Conservation (phyloP, 2,329 filamentous ascomycete species). For the Neocatenulostroma microsporum region DNA sequence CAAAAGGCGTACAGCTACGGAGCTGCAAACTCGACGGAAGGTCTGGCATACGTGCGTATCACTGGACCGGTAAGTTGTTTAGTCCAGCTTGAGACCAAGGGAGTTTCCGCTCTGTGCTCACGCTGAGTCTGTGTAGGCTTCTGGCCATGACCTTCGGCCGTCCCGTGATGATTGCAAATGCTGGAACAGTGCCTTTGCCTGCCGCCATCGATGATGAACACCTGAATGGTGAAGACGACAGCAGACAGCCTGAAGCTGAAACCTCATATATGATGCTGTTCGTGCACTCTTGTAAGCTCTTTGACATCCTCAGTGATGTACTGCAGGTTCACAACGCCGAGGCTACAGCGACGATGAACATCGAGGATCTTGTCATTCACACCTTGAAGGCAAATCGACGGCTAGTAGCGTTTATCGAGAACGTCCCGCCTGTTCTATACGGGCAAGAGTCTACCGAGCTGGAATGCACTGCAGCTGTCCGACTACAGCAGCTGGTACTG, state of each 20-base stretch:
- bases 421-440: too few relatives aligned
- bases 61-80: too few relatives aligned
- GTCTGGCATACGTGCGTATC: constrained; percentile 49
- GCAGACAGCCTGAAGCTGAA: constrained; percentile 29
- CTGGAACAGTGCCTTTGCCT: constrained; percentile 18
- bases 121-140: too few relatives aligned
- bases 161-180: constrained; percentile 23
- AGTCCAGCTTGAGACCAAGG: too few relatives aligned
- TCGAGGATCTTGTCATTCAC: background rate
- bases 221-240: constrained; percentile 41
- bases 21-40: constrained; percentile 59
- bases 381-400: background rate
- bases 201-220: constrained; percentile 44
- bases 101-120: too few relatives aligned
- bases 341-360: constrained; percentile 3
- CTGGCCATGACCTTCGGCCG: constrained; percentile 31
- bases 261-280: constrained; percentile 26
- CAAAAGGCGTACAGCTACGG: constrained; percentile 55
- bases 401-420: background rate
- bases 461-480: background rate
- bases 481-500: constrained; percentile 1
- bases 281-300: constrained; percentile 19
- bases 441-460: too few relatives aligned
- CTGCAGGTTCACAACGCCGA: constrained; percentile 19
- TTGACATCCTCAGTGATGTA: constrained; percentile 21